Base-by-base conservation (phyloP, 1,284 basidiomycete genomes). In the Cryptococcus sp. region DNA sequence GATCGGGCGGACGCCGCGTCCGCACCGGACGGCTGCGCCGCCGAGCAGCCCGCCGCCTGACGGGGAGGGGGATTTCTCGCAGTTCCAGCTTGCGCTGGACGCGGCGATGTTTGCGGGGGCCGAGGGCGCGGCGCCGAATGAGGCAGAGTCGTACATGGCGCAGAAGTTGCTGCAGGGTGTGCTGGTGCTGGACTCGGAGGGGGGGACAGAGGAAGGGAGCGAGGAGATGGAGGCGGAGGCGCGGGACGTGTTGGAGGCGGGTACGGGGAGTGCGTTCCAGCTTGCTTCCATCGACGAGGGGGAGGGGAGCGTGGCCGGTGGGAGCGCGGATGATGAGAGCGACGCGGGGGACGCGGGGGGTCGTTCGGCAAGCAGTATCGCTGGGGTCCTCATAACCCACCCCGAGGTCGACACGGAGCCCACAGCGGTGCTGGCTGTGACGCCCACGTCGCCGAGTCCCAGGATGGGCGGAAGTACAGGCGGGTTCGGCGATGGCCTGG, bases 1-100 rank as follows among this genome's bases (percentile, higher is more conserved):
- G 74, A 50, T 83, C 83, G 62, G 75, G 56, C 65, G 74, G 39
- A 67, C 74, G 52, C 9, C 28, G 28, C 33, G 48, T 8, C 28
- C 48, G 35, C 65, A 71, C 53, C 62, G 73, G 37, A 59, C 65
- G 79, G 79, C 47, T 63, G 70, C 60, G 62, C 75, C 57, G 55
- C 73, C 57, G 75, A 55, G 65, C 15, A 76, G 67, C 61, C 62
- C 80, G 76, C 54, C 71, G 55, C 58, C 79, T 69, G 48, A 50
- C 4, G 18, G 18, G 16, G 33, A 38, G 9, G 48, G 39, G 23
- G 16, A 23, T 21, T 46, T 24, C 20, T 16, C 45, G 18, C 21
- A 38, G 48, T 15, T 36, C 16, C 24, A 35, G 23, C n/a, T 28
- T 21, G 35, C n/a, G 46, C 42, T 44, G 42, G 42, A 18, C 18